Evolutionary conservation across 345 rosid genomes (phyloP).

Genomic region (Linum trigynum): DNA sequence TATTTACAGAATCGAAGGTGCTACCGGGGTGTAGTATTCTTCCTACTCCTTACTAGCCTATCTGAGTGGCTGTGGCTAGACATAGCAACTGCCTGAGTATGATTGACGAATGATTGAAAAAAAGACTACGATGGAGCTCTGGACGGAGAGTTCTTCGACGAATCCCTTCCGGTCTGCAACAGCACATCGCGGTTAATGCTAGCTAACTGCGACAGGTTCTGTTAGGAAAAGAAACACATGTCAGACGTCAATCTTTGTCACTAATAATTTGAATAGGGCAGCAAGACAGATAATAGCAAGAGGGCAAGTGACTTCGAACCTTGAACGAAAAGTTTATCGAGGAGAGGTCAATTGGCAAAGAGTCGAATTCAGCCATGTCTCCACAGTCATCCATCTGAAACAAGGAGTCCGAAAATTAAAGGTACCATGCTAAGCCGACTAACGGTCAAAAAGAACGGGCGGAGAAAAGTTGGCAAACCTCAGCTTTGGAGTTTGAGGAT

Average conservation of each 20-base stretch:
- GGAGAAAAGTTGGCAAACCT: constrained; percentile 28
- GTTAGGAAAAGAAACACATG: constrained; percentile 15
- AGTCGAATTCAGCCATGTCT: constrained; percentile 44
- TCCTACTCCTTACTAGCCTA: neutral
- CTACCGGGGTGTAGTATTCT: neutral
- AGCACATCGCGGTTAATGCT: constrained; percentile 67
- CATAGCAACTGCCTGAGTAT: neutral
- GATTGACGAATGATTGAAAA: neutral
- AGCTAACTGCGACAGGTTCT: constrained; percentile 78
- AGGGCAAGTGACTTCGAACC: constrained; percentile 27
- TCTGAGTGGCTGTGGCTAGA: too few relatives aligned
- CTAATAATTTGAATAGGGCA: neutral
- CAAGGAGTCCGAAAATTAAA: neutral
- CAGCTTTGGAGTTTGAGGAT: constrained; percentile 37
- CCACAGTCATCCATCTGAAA: constrained; percentile 58
- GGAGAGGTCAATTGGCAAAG: constrained; percentile 50
- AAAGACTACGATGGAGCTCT: constrained; percentile 18
- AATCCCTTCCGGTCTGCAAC: constrained; percentile 50
- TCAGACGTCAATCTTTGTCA: neutral
- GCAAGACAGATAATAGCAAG: neutral
- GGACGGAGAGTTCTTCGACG: constrained; percentile 43
- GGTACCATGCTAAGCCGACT: neutral
- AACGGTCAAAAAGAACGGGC: neutral
- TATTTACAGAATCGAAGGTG: neutral
- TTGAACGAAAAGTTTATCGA: constrained; percentile 70